Evolutionary conservation across 495 filamentous ascomycete species (phyloP), one percentile per base, ranked within the genome.

Genomic region (Penicillium coprophilum): DNA sequence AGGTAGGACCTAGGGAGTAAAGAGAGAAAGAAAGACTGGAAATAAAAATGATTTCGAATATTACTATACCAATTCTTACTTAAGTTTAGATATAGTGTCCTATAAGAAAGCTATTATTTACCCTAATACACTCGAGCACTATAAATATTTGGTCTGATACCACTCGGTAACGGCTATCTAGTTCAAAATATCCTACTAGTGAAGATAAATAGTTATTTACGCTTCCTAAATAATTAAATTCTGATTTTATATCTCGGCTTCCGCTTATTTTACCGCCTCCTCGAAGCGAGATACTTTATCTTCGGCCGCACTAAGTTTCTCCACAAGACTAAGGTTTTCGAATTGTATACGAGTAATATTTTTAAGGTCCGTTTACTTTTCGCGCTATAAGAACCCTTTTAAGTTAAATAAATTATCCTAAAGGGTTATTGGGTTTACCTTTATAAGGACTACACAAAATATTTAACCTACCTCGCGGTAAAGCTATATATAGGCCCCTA

Each of bases 81-180:
- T 50, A 17, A 8, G 7, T 10, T 50, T 17, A 36, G 31, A 50
- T 38, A 11, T 34, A 23, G 31, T 23, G n/a, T 40, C 50, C 28
- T 53, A 2, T 28, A 53, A 31, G 20, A 53, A 53, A 19, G 15
- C 50, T 6, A 53, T 53, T n/a, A 43, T 43, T 53, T 53, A 15
- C 13, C 50, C 36, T 30, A 53, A 28, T 28, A 44, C 15, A 30
- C 43, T 40, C 11, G 20, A 53, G 38, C 23, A 53, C 27, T 53
- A 15, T 0, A 43, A 40, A 40, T 23, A 53, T 43, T 40, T 53
- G 7, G 38, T 38, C 50, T 53, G 23, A 53, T 53, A 53, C 50
- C 36, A 44, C 23, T 53, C 36, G 3, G 38, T 2, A 53, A 53
- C 20, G 11, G 38, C 50, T 5, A 40, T 53, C 50, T 7, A 53